phyloP scores from a whole-genome alignment of 192 early-diverging fungal genomes.

The Martensiomyces pterosporus region DNA sequence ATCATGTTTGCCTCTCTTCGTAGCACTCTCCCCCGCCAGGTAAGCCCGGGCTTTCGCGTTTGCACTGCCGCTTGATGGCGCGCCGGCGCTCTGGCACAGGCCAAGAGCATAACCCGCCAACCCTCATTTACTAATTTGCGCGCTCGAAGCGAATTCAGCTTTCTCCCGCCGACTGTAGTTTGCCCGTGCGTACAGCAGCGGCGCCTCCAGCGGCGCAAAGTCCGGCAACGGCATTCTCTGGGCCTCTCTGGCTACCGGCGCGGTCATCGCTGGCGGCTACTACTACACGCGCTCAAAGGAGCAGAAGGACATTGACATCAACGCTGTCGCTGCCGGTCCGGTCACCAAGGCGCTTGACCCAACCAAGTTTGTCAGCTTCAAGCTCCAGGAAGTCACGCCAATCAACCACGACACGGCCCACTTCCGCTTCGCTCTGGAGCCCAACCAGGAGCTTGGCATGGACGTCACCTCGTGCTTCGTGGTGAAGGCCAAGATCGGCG shows the following conservation, averaged over 20 bases:
- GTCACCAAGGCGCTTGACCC: conserved; percentile 36
- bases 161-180: conserved; percentile 19
- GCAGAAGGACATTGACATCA: background rate
- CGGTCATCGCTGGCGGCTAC: conserved; percentile 44
- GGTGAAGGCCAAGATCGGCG: conserved; percentile 56
- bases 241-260: conserved; percentile 42
- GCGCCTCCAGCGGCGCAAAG: conserved; percentile 15
- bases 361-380: conserved; percentile 43
- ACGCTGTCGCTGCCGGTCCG: conserved; percentile 4
- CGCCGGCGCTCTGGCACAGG: too few relatives aligned
- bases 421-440: conserved; percentile 68
- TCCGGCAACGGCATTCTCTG: conserved; percentile 32
- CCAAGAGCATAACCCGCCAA: too few relatives aligned
- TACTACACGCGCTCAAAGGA: conserved; percentile 37
- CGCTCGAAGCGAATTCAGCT: too few relatives aligned
- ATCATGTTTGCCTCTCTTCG: conserved; percentile 40
- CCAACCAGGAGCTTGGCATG: conserved; percentile 62
- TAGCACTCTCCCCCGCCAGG: conserved; percentile 34
- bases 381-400: conserved; percentile 42
- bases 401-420: conserved; percentile 69
- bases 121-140: too few relatives aligned
- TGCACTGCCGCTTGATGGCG: too few relatives aligned
- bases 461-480: conserved; percentile 76
- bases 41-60: conserved; percentile 14
- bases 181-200: conserved; percentile 41